A percentile compares a stretch with the other conserved stretches of the same genome.
These are phyloP conservation scores for Boletus subcaerulescens DNA, from an alignment of 768 basidiomycete genomes.

Conservation along the genomic window DNA sequence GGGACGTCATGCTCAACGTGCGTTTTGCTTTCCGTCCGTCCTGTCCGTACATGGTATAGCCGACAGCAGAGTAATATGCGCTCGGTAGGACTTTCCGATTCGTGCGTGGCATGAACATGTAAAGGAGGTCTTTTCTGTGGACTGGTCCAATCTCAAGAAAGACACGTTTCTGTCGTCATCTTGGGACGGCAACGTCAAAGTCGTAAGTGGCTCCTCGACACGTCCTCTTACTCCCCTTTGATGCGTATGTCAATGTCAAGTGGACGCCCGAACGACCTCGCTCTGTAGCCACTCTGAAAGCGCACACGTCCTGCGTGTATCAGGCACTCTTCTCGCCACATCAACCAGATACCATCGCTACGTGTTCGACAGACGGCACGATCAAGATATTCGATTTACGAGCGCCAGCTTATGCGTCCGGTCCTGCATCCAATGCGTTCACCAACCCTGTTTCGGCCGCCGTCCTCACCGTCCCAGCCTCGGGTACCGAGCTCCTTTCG, in stretches of 20 bases:
- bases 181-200: conserved; percentile 90
- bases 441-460: conserved; percentile 67
- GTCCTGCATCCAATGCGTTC: conserved; percentile 52
- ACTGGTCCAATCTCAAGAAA: conserved; percentile 95
- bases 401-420: conserved; percentile 54
- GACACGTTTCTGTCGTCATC: conserved; percentile 83
- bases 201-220: conserved; percentile 52
- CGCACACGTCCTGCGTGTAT: conserved; percentile 84
- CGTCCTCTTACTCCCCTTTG: neutral
- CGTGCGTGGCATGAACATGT: conserved; percentile 93
- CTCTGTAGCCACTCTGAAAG: conserved; percentile 78
- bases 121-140: conserved; percentile 87
- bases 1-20: conserved; percentile 88
- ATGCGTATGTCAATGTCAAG: conserved; percentile 37
- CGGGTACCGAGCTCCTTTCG: conserved; percentile 72
- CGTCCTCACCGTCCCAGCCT: conserved; percentile 74
- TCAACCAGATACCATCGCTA: conserved; percentile 73
- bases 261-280: conserved; percentile 83
- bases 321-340: conserved; percentile 92
- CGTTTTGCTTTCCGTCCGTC: conserved; percentile 11
- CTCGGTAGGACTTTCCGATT: conserved; percentile 77
- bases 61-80: conserved; percentile 31
- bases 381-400: conserved; percentile 81
- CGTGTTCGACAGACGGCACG: conserved; percentile 86
- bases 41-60: neutral